These are phyloP conservation scores for Solanum rostratum DNA, from an alignment of 257 asterid species.

Conservation along the genomic window DNA sequence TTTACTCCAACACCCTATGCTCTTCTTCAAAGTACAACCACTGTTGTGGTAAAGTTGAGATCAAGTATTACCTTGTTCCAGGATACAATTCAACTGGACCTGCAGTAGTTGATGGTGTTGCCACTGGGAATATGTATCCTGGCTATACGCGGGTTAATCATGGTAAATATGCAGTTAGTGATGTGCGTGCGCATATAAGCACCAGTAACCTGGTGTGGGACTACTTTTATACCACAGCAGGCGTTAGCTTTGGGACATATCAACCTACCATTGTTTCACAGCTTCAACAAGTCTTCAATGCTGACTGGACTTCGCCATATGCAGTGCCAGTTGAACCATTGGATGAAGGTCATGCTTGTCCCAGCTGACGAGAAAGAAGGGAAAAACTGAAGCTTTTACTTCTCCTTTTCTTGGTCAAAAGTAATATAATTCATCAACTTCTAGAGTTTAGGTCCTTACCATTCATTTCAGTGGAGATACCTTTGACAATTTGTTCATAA, in stretches of 20 bases:
- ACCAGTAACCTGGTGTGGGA: conserved; percentile 89
- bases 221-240: conserved; percentile 64
- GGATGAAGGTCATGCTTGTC: conserved; percentile 30
- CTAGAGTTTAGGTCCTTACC: not conserved
- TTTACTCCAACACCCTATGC: conserved; percentile 62
- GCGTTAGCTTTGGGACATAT: conserved; percentile 75
- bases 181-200: conserved; percentile 65
- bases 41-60: conserved; percentile 66
- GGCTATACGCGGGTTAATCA: conserved; percentile 76
- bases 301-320: conserved; percentile 85
- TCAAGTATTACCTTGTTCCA: conserved; percentile 65
- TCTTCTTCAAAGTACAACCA: conserved; percentile 51
- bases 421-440: not conserved
- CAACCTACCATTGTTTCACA: conserved; percentile 49
- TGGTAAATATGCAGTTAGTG: conserved; percentile 77
- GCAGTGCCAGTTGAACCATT: conserved; percentile 43
- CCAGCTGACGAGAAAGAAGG: conserved; percentile 16
- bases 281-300: conserved; percentile 66
- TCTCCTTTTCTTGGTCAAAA: not conserved
- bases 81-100: conserved; percentile 77
- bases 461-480: not conserved
- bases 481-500: not conserved
- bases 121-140: conserved; percentile 52
- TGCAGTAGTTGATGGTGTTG: conserved; percentile 30
- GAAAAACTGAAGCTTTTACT: not conserved